Conservation (phyloP, 2,329 filamentous ascomycete species). For the Ophiostoma montium region DNA sequence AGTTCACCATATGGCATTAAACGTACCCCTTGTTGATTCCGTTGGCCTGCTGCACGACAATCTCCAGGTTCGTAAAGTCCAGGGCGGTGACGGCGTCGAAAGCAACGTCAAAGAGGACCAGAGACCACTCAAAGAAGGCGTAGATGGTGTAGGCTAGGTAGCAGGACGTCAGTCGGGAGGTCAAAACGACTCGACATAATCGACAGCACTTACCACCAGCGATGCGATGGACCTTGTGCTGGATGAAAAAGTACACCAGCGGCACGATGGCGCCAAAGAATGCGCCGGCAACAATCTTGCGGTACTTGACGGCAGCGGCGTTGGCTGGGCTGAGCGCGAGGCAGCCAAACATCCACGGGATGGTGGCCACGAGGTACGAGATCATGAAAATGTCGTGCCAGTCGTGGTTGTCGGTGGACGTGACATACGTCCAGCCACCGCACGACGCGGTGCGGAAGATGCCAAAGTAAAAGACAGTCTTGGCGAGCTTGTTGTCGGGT, state of each 20-base stretch:
- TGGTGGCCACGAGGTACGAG: constrained; percentile 82
- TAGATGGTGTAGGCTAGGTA: constrained; percentile 86
- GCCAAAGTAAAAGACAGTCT: constrained; percentile 66
- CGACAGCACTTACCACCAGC: constrained; percentile 60
- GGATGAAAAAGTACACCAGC: constrained; percentile 92
- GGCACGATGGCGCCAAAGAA: constrained; percentile 90
- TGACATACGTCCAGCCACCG: constrained; percentile 96
- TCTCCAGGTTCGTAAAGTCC: constrained; percentile 80
- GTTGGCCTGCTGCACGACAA: constrained; percentile 78
- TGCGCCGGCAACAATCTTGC: constrained; percentile 66
- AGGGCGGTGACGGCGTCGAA: constrained; percentile 91
- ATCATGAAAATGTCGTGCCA: constrained; percentile 99
- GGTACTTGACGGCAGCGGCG: constrained; percentile 67
- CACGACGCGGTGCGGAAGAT: constrained; percentile 84
- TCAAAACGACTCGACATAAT: background rate
- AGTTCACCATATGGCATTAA: constrained; percentile 81
- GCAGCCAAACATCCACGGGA: constrained; percentile 91
- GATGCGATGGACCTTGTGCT: constrained; percentile 92
- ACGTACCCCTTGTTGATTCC: constrained; percentile 97
- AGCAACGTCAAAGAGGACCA: constrained; percentile 87
- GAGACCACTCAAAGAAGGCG: constrained; percentile 93
- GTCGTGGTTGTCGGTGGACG: constrained; percentile 93
- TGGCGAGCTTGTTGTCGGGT: constrained; percentile 61
- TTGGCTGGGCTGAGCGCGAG: constrained; percentile 79
- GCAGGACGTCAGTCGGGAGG: background rate